Evolutionary conservation across 1,284 basidiomycete species (phyloP).

Genomic region (Flammula alnicola): DNA sequence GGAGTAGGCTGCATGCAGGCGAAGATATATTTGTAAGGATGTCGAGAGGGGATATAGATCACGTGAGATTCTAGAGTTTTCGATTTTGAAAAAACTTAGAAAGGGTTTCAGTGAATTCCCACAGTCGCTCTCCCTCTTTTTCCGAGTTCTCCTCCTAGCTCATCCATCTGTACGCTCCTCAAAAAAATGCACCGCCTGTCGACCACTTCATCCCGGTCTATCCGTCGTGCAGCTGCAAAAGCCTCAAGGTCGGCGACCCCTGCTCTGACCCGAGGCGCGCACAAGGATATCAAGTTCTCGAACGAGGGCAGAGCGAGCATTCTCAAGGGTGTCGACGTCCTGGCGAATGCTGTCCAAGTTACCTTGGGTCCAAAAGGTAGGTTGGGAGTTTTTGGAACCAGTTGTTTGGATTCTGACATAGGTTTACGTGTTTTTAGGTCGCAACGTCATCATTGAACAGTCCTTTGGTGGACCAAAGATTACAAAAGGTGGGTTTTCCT

Average conservation of each 20-base stretch:
- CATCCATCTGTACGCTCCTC: no score
- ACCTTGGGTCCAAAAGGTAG: conserved; percentile 95
- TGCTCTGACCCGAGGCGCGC: conserved; percentile 67
- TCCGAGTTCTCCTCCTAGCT: conserved; percentile 1
- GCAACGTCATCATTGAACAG: conserved; percentile 99
- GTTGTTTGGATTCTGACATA: conserved; percentile 14
- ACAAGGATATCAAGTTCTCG: conserved; percentile 97
- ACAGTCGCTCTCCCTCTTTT: conserved; percentile 10
- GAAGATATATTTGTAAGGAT: no score
- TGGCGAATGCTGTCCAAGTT: conserved; percentile 94
- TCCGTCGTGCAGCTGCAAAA: conserved; percentile 49
- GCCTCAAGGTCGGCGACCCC: conserved; percentile 32
- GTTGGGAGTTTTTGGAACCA: no score
- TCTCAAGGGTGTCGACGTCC: conserved; percentile 93
- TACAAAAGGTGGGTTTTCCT: conserved; percentile 74
- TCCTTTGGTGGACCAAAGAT: conserved; percentile 97
- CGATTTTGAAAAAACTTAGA: conserved; percentile 6
- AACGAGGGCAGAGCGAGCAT: conserved; percentile 95
- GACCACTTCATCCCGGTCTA: conserved; percentile 47
- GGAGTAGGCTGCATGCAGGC: no score
- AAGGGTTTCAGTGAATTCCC: no score
- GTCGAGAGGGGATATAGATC: no score
- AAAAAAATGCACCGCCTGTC: conserved; percentile 57
- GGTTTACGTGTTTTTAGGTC: conserved; percentile 52
- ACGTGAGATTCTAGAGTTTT: conserved; percentile 13